phyloP scores from a whole-genome alignment of 2,329 filamentous ascomycete genomes.

The Beauveria medogensis region DNA sequence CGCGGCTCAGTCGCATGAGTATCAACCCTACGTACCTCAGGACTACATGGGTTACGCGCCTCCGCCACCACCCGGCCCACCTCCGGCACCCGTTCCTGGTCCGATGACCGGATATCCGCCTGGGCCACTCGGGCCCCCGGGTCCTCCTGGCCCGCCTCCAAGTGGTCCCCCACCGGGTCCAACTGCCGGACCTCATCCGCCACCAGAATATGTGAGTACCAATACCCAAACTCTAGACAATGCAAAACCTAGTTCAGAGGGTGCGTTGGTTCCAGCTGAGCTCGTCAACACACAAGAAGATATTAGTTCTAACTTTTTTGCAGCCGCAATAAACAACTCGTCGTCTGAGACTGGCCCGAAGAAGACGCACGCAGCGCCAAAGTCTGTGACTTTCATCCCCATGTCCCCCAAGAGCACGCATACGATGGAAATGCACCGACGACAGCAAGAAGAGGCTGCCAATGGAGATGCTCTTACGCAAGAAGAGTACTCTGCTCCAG shows the following conservation, averaged over 20 bases:
- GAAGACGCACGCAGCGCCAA: slow-evolving; percentile 18
- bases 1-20: slow-evolving; percentile 27
- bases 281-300: not conserved
- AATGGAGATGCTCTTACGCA: slow-evolving; percentile 10
- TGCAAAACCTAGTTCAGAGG: slow-evolving; percentile 22
- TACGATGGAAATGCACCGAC: slow-evolving; percentile 35
- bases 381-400: slow-evolving; percentile 40
- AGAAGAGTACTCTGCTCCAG: slow-evolving; percentile 15
- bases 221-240: slow-evolving; percentile 22
- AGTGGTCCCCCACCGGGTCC: slow-evolving; percentile 27
- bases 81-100: slow-evolving; percentile 10
- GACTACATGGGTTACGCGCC: slow-evolving; percentile 35
- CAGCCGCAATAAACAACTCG: slow-evolving; percentile 23
- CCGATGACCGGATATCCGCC: slow-evolving; percentile 18
- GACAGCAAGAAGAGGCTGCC: slow-evolving; percentile 23
- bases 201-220: slow-evolving; percentile 38
- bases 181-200: slow-evolving; percentile 17
- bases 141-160: slow-evolving; percentile 20
- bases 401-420: slow-evolving; percentile 41
- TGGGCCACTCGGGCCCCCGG: slow-evolving; percentile 16
- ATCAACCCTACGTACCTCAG: slow-evolving; percentile 33
- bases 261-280: slow-evolving; percentile 25
- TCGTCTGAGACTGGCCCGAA: not conserved
- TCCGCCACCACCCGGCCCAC: slow-evolving; percentile 29
- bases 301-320: slow-evolving; percentile 15